Conservation (phyloP, 2,329 filamentous ascomycete genomes). For the Dactylellina drechsleri region DNA sequence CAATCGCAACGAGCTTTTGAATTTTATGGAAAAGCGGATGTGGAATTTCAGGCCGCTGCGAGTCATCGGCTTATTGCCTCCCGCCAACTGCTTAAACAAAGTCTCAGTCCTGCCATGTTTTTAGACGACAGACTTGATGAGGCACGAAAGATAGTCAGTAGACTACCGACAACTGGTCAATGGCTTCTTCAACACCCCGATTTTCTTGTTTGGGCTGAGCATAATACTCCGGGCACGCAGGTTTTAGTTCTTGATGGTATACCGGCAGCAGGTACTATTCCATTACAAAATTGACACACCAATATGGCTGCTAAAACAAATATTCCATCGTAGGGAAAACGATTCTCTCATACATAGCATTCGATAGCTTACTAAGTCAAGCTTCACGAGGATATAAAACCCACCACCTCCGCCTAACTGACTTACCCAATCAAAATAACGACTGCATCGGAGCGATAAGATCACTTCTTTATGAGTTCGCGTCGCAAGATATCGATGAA, state of each 20-base stretch:
- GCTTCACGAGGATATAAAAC: background rate
- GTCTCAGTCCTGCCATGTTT: conserved; percentile 6
- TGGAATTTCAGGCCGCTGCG: conserved; percentile 12
- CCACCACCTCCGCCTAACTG: background rate
- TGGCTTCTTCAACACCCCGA: conserved; percentile 11
- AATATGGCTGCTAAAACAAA: too few species aligned
- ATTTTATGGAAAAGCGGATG: conserved; percentile 11
- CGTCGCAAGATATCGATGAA: too few species aligned
- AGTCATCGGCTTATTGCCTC: conserved; percentile 2
- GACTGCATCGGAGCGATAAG: background rate
- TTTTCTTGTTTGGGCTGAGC: conserved; percentile 1
- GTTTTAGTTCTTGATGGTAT: conserved; percentile 19
- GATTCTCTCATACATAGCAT: conserved; percentile 17
- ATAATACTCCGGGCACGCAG: background rate
- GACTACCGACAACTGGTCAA: background rate
- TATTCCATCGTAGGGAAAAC: conserved; percentile 14
- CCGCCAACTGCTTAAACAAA: conserved; percentile 13
- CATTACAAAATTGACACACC: background rate
- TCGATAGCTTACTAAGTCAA: background rate
- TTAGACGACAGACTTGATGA: background rate
- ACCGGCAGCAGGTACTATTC: conserved; percentile 15
- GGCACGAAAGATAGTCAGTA: background rate
- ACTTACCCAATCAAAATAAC: background rate
- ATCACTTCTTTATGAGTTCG: too few species aligned
- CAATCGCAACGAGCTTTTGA: conserved; percentile 1